These are phyloP conservation scores for Schizochytrium sp. DNA, from an alignment of 108 stramenopile genomes.

Conservation along the genomic window DNA sequence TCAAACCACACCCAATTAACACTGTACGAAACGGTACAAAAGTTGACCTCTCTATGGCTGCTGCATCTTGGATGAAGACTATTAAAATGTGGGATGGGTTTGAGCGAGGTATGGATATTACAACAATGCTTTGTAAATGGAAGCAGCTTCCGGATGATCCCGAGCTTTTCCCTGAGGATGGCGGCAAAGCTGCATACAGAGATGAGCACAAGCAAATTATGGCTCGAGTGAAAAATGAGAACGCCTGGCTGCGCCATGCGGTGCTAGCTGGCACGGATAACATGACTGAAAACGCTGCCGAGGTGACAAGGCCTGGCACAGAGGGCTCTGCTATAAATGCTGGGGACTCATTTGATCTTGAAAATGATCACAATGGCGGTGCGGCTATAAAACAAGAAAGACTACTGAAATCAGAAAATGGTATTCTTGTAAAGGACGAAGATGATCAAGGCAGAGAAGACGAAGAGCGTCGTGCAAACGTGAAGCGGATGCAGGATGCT, in stretches of 20 bases:
- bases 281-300: neutral
- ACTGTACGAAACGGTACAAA: conserved; percentile 63
- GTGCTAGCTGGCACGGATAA: neutral
- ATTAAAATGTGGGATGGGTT: conserved; percentile 82
- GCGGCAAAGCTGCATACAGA: neutral
- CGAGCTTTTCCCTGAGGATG: neutral
- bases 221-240: neutral
- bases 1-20: conserved; percentile 80
- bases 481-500: conserved; percentile 52
- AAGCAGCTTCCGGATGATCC: conserved; percentile 58
- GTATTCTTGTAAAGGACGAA: neutral
- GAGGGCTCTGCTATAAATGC: neutral
- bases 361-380: neutral
- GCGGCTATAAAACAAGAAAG: neutral
- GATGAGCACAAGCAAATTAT: conserved; percentile 22
- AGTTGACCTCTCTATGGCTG: conserved; percentile 75
- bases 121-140: conserved; percentile 55
- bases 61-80: conserved; percentile 76
- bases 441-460: neutral
- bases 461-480: neutral
- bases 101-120: conserved; percentile 80
- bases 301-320: neutral
- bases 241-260: conserved; percentile 19
- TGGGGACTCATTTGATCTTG: neutral
- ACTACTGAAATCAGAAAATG: no score